Evolutionary conservation across 768 basidiomycete genomes (phyloP).

Genomic region (Dioszegia hungarica): DNA sequence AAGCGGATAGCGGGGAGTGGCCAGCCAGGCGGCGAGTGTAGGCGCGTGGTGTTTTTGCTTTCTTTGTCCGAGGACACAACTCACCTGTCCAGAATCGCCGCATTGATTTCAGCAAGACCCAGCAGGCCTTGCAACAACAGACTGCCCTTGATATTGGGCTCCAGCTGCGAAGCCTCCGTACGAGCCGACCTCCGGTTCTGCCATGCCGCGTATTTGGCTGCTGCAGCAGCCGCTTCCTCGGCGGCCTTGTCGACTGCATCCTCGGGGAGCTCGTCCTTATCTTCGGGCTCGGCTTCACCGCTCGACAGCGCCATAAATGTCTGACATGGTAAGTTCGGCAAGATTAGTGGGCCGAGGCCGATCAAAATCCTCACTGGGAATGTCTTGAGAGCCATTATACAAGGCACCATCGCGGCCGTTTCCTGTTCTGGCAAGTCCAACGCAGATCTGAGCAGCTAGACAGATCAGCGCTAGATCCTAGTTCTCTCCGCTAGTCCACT

Average conservation of each 20-base stretch:
- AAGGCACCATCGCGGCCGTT: constrained; percentile 60
- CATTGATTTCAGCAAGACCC: constrained; percentile 64
- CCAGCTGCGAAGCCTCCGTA: constrained; percentile 51
- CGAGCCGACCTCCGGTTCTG: constrained; percentile 37
- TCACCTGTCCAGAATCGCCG: constrained; percentile 67
- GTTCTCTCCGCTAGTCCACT: constrained; percentile 17
- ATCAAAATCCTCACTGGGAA: constrained; percentile 37
- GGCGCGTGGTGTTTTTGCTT: no score
- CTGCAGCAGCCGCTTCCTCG: constrained; percentile 41
- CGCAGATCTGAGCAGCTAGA: constrained; percentile 59
- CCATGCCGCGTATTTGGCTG: constrained; percentile 34
- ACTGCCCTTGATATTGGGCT: constrained; percentile 76
- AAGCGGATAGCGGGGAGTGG: no score
- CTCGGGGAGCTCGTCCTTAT: constrained; percentile 17
- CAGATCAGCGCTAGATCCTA: neutral
- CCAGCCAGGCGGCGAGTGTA: no score
- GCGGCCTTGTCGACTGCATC: constrained; percentile 28
- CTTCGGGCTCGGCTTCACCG: constrained; percentile 17
- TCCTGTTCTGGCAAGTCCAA: constrained; percentile 61
- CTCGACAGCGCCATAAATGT: constrained; percentile 35
- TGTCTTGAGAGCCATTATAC: constrained; percentile 56
- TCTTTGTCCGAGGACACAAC: constrained; percentile 20
- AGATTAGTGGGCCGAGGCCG: neutral
- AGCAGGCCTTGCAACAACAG: constrained; percentile 79
- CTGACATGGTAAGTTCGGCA: constrained; percentile 14